Evolutionary conservation across 495 filamentous ascomycete species (phyloP), one percentile per base, ranked within the genome.

Genomic region (Lasiosphaeriaceae sp.): DNA sequence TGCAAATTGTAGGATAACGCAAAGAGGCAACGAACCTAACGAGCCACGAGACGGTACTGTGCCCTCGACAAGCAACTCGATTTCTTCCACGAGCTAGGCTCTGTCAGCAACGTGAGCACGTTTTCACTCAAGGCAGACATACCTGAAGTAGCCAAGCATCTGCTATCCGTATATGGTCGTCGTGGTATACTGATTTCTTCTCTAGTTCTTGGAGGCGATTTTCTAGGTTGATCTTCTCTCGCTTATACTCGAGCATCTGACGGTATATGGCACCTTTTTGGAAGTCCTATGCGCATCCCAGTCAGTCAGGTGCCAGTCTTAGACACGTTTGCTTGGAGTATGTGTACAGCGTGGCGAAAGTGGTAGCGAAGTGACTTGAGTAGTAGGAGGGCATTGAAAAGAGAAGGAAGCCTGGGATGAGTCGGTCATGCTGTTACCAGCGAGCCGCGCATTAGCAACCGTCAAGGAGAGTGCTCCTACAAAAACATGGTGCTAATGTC

Each of bases 191-290:
- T 16, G 89, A 80, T 55, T 81, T 80, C 69, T 94, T 92, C 44
- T 86, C 79, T 56, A 91, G 77, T 52, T 93, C 87, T 59, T 82
- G 86, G 50, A 94, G 72, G 62, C 86, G 87, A 39, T 78, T 70
- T 71, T 97, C 93, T 47, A 96, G 71, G 17, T 83, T 85, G 31
- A 77, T 77, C 69, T 89, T 90, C 66, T 97, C 90, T 47, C 95
- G 83, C 72, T 96, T 97, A 69, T 92, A 96, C 70, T 97, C 95
- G 63, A 88, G 86, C 93, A 98, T 96, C 67, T 97, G 93, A 26
- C 94, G 90, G 68, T 89, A 86, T 66, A 98, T 97, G 56, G 94
- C 94, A 80, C 96, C 94, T 72, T 98, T 98, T 76, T 96, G 91
- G 67, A 90, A 97, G 62, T 87, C 84, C 94, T 98, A 69, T 55